Evolutionary conservation across 2,329 filamentous ascomycete species (phyloP), one percentile per base, ranked within the genome.

Genomic region (Verticillium nubilum): DNA sequence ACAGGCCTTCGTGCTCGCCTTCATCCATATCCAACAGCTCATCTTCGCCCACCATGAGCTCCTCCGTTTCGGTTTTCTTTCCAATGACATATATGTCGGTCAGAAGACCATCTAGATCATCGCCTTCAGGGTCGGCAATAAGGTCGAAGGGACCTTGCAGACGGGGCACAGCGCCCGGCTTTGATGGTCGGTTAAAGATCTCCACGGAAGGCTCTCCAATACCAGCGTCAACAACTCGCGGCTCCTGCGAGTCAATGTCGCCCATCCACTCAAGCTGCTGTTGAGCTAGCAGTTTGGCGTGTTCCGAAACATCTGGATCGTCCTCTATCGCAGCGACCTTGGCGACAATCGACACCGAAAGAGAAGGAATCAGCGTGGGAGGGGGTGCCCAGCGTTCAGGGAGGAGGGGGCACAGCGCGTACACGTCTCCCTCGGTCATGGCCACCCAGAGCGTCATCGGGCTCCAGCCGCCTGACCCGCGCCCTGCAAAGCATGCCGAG

Each of bases 361-460:
- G 80, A 0, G 92, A 92, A 2, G 92, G 90, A 15, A 97, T 86
- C 31, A 95, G 79, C 0, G 89, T 89, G 1, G 87, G 82, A 15
- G 89, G 87, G 26, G 89, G 87, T 26, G 90, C 86, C 92, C 94
- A 98, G 67, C 89, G 91, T 57, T 87, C 86, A 0, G 95, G 95
- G 31, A 99, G 79, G 47, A 99, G 80, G 1, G 95, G 95, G 70
- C 93, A 97, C 9, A 99, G 78, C 1, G 94, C 93, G 69, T 99
- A 99, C 5, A 98, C 84, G 69, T 97, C 93, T 3, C 95, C 95
- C 61, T 92, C 90, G 37, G 86, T 86, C 90, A 97, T 99, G n/a
- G 93, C 92, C 57, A 98, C 79, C 91, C 94, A 99, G 12, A 99
- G 80, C 0, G 95, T 98, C 90, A 97, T 97, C 10, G 93, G 86